Evolutionary conservation across 116 monocot species (phyloP).

Genomic region (Papilionanthe hybrid): DNA sequence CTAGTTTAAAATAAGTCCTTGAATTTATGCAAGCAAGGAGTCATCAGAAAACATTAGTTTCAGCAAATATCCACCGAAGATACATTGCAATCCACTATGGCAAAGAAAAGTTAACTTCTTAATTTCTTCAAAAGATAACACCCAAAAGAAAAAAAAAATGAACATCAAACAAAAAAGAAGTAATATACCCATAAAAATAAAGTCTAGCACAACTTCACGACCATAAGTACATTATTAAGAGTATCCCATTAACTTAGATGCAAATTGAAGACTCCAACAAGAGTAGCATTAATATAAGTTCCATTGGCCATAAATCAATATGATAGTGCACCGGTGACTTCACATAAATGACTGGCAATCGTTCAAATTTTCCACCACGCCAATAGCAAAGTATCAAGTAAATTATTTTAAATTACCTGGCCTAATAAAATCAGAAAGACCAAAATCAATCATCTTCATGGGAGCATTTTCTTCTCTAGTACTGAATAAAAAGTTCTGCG

Average conservation of each 20-base stretch:
- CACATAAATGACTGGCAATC: neutral
- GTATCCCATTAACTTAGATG: neutral
- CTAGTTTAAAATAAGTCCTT: neutral
- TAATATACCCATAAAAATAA: neutral
- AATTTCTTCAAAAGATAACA: neutral
- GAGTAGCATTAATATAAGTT: neutral
- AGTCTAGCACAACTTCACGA: neutral
- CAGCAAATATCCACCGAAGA: neutral
- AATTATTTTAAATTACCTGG: slow-evolving; percentile 51
- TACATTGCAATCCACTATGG: neutral
- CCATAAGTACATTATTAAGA: neutral
- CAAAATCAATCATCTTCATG: slow-evolving; percentile 97
- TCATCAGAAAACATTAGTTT: neutral
- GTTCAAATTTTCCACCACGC: neutral
- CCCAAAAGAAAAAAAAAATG: neutral
- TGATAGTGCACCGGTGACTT: neutral
- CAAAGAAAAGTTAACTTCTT: neutral
- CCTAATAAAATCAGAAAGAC: slow-evolving; percentile 90
- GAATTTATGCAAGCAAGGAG: neutral
- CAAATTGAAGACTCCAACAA: neutral
- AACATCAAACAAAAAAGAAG: neutral
- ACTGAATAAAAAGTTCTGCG: slow-evolving; percentile 93
- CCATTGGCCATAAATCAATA: neutral
- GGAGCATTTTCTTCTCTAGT: slow-evolving; percentile 71
- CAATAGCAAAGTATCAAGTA: neutral